Base-by-base conservation (phyloP, 2,329 filamentous ascomycete species). In the Pestalotiopsis sp. region DNA sequence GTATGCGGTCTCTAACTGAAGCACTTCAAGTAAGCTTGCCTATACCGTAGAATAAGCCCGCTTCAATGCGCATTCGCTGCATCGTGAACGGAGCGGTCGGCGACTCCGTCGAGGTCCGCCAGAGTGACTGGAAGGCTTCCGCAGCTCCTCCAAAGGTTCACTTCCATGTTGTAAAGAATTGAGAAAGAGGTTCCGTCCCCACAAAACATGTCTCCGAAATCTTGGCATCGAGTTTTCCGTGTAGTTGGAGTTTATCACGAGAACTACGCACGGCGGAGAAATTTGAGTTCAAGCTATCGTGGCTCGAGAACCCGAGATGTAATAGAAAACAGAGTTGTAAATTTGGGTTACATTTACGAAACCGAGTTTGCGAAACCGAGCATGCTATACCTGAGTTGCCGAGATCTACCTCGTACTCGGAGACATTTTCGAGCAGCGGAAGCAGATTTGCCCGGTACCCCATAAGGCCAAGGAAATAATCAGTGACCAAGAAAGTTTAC, bases 401-500 rank as follows among this genome's bases (percentile, higher is more conserved):
- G n/a, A n/a, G 41, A 49, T 49, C 41, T 36, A 36, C 31, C 31
- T 36, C 7, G 7, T n/a, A 9, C 41, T 49, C 41, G 41, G 41
- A 49, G 41, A 49, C 41, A 49, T 49, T 49, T 6, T 6, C 6
- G 41, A 49, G 14, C 7, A 14, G 41, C 41, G 41, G 41, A 49
- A 49, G 41, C n/a, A 49, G 41, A 49, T 49, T 49, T 49, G 41
- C 41, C 41, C 41, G 41, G 41, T 14, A 14, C 13, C 41, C 41
- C 41, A 7, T 49, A n/a, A 49, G 14, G 41, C n/a, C 41, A 14
- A 49, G 41, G 13, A n/a, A 49, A 90, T 92, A 69, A 91, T 85
- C 45, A 82, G 80, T 49, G n/a, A 49, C 41, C 13, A 49, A n/a
- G n/a, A 14, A 49, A n/a, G 4, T 49, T 12, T 84, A 85, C 78